Evolutionary conservation across 495 filamentous ascomycete species (phyloP), one percentile per base, ranked within the genome.

Genomic region (Clohesyomyces aquaticus): DNA sequence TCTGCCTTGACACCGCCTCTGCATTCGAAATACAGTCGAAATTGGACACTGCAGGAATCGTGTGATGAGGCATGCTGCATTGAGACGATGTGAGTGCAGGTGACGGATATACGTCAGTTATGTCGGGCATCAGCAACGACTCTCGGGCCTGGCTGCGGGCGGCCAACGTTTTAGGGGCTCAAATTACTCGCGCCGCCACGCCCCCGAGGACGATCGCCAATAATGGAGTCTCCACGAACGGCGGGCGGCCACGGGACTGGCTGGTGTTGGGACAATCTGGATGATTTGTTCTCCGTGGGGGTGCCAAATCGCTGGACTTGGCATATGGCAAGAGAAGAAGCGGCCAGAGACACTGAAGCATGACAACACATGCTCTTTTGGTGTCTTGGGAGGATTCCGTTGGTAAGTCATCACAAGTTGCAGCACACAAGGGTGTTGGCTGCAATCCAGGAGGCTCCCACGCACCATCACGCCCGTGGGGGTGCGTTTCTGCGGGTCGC

Each of bases 51-150:
- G 43, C 57, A 61, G 21, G 43, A 46, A 28, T 46, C 1, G 38
- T 59, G 14, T 38, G 52, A 55, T 42, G 53, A 25, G 4, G 21
- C 50, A 28, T 11, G 22, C 8, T 38, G 32, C 11, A 1, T 61
- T 26, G 3, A 23, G 45, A 22, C 3, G 10, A 38, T 14, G 19
- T 18, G 41, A 6, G 38, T 27, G n/a, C n/a, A n/a, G 48, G 35
- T 53, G 58, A 53, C 58, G 46, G 58, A 46, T 32, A 28, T 19
- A 52, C 46, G 58, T 53, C 58, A 52, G 41, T 35, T 53, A 61
- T 61, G 58, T 51, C 58, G 58, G 58, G 58, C 58, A 61, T 47
- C 58, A 61, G 26, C 47, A 32, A 48, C n/a, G 48, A 41, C 29
- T 27, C 25, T 32, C 25, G 48, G 28, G 12, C 46, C 58, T 35